phyloP scores from a whole-genome alignment of 371 early-diverging fungal species.

The Chytridium lagenaria region DNA sequence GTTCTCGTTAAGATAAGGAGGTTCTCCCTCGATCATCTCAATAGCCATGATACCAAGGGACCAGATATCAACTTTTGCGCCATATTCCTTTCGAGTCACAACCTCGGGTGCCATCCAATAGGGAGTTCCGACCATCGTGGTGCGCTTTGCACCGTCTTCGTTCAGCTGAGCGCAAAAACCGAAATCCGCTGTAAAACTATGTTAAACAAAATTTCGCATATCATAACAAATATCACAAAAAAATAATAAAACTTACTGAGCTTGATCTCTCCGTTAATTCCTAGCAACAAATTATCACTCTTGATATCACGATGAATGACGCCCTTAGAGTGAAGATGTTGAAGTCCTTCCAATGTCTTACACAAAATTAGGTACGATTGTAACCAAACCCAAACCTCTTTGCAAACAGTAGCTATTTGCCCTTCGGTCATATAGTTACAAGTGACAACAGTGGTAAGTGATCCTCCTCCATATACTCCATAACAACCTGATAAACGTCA shows the following conservation, averaged over 20 bases:
- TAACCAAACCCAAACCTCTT: too few species aligned
- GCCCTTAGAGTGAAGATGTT: conserved; percentile 90
- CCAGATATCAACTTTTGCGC: conserved; percentile 97
- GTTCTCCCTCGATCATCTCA: conserved; percentile 98
- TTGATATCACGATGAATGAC: conserved; percentile 98
- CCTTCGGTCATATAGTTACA: conserved; percentile 93
- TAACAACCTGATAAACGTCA: conserved; percentile 74
- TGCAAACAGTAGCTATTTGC: conserved; percentile 92
- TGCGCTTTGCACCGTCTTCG: conserved; percentile 78
- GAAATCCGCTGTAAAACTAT: conserved; percentile 71
- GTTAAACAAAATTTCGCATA: background rate
- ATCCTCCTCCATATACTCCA: conserved; percentile 98
- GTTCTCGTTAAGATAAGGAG: conserved; percentile 94
- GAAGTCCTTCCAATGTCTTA: conserved; percentile 85
- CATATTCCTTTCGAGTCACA: conserved; percentile 91
- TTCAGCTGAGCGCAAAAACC: conserved; percentile 94
- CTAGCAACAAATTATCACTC: conserved; percentile 93
- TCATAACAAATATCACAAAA: too few species aligned
- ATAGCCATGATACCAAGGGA: conserved; percentile 97
- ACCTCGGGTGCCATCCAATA: conserved; percentile 98
- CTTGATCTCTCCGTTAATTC: conserved; percentile 88
- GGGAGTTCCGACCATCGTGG: conserved; percentile 88
- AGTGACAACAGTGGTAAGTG: conserved; percentile 90
- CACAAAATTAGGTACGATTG: too few species aligned
- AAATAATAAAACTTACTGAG: conserved; percentile 65